These are phyloP conservation scores for Trypanosoma scelopori DNA, from an alignment of 208 protist species.

Conservation along the genomic window DNA sequence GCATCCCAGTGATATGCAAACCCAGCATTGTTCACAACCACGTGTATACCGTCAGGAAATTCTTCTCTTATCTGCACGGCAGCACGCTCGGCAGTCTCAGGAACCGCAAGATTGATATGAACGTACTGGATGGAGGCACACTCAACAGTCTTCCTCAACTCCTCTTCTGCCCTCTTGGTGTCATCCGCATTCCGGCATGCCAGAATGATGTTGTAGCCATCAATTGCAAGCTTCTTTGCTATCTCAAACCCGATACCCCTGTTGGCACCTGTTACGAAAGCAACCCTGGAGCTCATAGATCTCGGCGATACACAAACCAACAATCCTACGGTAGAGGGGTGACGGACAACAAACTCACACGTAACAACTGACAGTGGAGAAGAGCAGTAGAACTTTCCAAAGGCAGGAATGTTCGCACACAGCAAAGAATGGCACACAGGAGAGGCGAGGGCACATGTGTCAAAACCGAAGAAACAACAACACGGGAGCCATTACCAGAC, in stretches of 20 bases:
- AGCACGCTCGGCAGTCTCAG: constrained; percentile 15
- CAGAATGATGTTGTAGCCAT: constrained; percentile 37
- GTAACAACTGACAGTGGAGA: too few relatives aligned
- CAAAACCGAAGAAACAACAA: too few relatives aligned
- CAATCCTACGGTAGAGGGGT: too few relatives aligned
- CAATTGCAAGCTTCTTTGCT: constrained; percentile 28
- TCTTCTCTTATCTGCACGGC: constrained; percentile 17
- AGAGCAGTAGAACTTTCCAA: too few relatives aligned
- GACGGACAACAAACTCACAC: too few relatives aligned
- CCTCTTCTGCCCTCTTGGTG: constrained; percentile 18
- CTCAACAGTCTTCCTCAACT: constrained; percentile 17
- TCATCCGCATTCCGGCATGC: constrained; percentile 22
- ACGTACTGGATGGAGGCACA: constrained; percentile 16
- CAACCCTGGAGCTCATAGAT: constrained; percentile 12
- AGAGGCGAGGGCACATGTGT: too few relatives aligned
- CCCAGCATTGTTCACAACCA: constrained; percentile 19
- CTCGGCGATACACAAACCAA: too few relatives aligned
- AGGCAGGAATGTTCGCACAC: too few relatives aligned
- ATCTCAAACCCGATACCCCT: constrained; percentile 37
- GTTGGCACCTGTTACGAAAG: constrained; percentile 39
- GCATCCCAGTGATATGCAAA: constrained; percentile 33
- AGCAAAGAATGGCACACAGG: too few relatives aligned
- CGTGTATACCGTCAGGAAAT: neutral
- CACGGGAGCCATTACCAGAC: too few relatives aligned
- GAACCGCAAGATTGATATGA: constrained; percentile 19